These are phyloP conservation scores for Oidiodendron maius DNA, from an alignment of 495 filamentous ascomycete species.

Conservation along the genomic window DNA sequence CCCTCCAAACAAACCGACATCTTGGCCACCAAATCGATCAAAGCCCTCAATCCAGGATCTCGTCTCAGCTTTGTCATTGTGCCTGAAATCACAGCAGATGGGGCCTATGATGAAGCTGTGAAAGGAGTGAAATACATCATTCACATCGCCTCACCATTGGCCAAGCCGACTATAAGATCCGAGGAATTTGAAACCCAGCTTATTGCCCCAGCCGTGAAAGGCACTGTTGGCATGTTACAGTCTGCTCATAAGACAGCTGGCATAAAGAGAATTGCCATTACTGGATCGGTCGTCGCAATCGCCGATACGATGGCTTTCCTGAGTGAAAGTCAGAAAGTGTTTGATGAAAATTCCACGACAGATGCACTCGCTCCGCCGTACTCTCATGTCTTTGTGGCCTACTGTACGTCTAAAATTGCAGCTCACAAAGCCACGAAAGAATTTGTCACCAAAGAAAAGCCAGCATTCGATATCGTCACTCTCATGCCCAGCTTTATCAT, in stretches of 20 bases:
- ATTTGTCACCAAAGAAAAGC: slow-evolving; percentile 34
- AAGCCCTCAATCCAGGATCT: slow-evolving; percentile 20
- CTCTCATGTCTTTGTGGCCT: slow-evolving; percentile 14
- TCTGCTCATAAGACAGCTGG: slow-evolving; percentile 27
- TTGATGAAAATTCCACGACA: slow-evolving; percentile 16
- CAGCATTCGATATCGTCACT: slow-evolving; percentile 38
- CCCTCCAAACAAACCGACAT: slow-evolving; percentile 22
- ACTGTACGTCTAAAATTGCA: slow-evolving; percentile 21
- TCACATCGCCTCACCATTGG: slow-evolving; percentile 46
- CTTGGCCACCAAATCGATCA: slow-evolving; percentile 21
- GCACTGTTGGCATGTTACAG: slow-evolving; percentile 30
- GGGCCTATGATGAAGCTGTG: slow-evolving; percentile 40
- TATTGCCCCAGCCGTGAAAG: slow-evolving; percentile 31
- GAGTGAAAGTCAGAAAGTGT: slow-evolving; percentile 12
- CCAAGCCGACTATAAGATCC: no score
- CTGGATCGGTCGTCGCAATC: slow-evolving; percentile 32
- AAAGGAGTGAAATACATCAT: slow-evolving; percentile 42
- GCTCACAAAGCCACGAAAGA: slow-evolving; percentile 35
- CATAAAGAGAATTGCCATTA: slow-evolving; percentile 37
- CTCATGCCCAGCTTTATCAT: slow-evolving; percentile 40
- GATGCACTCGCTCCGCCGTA: slow-evolving; percentile 16
- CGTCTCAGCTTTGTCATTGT: slow-evolving; percentile 35
- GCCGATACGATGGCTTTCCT: slow-evolving; percentile 19
- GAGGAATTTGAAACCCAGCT: slow-evolving; percentile 17
- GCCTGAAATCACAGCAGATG: slow-evolving; percentile 37